Conservation (phyloP, 225 moss, liverwort and hornwort genomes). For the Antitrichia curtipendula region DNA sequence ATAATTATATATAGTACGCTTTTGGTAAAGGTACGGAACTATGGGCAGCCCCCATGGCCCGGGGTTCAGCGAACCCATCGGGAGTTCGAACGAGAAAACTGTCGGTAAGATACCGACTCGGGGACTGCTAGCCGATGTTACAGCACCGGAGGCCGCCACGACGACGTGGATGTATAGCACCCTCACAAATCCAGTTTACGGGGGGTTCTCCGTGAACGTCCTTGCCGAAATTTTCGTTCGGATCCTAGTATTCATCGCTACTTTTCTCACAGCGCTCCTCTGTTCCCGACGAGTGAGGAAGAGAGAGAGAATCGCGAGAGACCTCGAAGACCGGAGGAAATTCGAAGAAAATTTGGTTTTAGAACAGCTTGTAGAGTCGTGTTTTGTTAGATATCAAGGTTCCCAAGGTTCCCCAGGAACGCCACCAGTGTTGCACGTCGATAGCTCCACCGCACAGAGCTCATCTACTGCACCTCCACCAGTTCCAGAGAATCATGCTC, state of each 20-base stretch:
- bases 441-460: background rate
- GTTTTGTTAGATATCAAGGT: background rate
- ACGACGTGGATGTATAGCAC: background rate
- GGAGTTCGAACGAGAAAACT: background rate
- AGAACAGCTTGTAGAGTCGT: background rate
- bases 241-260: fast-evolving
- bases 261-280: background rate
- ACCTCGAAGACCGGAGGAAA: fast-evolving
- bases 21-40: background rate
- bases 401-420: background rate
- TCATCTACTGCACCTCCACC: background rate
- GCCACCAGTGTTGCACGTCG: background rate
- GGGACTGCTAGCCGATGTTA: background rate
- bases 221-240: background rate
- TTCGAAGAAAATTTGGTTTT: fast-evolving
- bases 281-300: fast-evolving
- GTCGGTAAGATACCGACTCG: background rate
- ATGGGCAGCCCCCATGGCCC: background rate
- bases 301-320: background rate
- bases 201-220: background rate
- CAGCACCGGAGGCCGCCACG: background rate
- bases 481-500: background rate
- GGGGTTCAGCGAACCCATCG: background rate
- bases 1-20: no score
- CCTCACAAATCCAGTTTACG: background rate